Percentiles rank a stretch among this genome's conserved stretches.
These are phyloP conservation scores for Babesia ovis DNA, from an alignment of 169 alveolate species.

Conservation along the genomic window DNA sequence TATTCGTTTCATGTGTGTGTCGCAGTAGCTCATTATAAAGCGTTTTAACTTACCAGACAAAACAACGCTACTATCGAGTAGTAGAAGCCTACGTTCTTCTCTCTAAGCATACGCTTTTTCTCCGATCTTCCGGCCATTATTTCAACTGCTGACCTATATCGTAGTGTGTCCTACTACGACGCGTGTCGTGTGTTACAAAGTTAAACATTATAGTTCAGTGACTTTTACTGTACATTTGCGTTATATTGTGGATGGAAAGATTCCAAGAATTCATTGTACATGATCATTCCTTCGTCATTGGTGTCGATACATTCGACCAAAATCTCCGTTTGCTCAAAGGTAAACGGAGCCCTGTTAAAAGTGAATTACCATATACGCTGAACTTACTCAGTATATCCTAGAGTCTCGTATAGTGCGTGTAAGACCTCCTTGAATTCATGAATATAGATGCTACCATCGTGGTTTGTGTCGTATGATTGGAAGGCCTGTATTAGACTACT, in stretches of 20 bases:
- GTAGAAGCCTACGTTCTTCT: constrained; percentile 31
- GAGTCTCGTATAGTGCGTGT: constrained; percentile 51
- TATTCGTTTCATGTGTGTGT: neutral
- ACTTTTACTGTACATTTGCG: neutral
- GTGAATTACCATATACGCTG: neutral
- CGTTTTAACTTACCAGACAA: constrained; percentile 16
- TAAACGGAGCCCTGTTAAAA: constrained; percentile 63
- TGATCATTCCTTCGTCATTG: constrained; percentile 67
- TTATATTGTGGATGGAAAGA: constrained; percentile 61
- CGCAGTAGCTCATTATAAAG: neutral
- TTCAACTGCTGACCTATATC: neutral
- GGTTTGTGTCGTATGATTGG: constrained; percentile 49
- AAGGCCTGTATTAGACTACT: constrained; percentile 60
- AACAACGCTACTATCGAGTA: constrained; percentile 16
- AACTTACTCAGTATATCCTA: constrained; percentile 55
- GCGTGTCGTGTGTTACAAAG: neutral
- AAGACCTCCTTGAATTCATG: constrained; percentile 67
- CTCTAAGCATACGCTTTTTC: constrained; percentile 56
- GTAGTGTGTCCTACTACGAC: neutral
- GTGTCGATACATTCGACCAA: constrained; percentile 69
- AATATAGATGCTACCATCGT: constrained; percentile 61
- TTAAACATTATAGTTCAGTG: neutral
- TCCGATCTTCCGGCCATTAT: constrained; percentile 67
- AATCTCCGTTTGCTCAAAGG: constrained; percentile 66
- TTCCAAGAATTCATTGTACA: constrained; percentile 65